Evolutionary conservation across 495 filamentous ascomycete genomes (phyloP), one percentile per base, ranked within the genome.

Genomic region (Daldinia grandis): DNA sequence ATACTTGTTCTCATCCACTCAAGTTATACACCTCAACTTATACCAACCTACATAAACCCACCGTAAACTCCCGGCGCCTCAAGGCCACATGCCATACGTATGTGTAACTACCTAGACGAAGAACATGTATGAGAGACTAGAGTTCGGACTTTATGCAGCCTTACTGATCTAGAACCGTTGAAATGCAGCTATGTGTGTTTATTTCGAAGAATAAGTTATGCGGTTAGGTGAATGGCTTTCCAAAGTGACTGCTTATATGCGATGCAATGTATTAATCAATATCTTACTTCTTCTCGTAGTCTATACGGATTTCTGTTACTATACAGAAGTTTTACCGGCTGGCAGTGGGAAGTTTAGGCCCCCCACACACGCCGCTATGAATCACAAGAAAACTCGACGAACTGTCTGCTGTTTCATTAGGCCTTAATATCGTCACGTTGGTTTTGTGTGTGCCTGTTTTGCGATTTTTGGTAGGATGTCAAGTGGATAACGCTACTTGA

Each of bases 401-500:
- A 19, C 42, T 47, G 21, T 19, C 17, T 19, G 17, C 21, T 47
- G 7, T 21, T 47, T 21, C 6, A 0, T 21, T 19, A 47, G 42
- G 17, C 42, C 17, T 24, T 21, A 19, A 9, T 17, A 47, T 47
- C 42, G 19, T 21, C n/a, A 47, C 7, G n/a, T 31, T 30, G 14
- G 6, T 55, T 53, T 55, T 55, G 15, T 17, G 30, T 55, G 51
- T 53, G 42, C 42, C 17, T 47, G 42, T 47, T 47, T 47, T 47
- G 2, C 7, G n/a, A 47, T 9, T 47, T 47, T 47, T 44, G 40
- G 40, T 44, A 44, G 40, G n/a, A 44, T 17, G 15, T 47, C n/a
- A 58, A 71, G 68, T 63, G 68, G 62, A 33, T 58, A 63, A 63
- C 57, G 62, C 68, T 51, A 62, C 14, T 42, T 25, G 51, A 40